phyloP scores from a whole-genome alignment of 805 yeast genomes.

The Torulaspora delbrueckii region DNA sequence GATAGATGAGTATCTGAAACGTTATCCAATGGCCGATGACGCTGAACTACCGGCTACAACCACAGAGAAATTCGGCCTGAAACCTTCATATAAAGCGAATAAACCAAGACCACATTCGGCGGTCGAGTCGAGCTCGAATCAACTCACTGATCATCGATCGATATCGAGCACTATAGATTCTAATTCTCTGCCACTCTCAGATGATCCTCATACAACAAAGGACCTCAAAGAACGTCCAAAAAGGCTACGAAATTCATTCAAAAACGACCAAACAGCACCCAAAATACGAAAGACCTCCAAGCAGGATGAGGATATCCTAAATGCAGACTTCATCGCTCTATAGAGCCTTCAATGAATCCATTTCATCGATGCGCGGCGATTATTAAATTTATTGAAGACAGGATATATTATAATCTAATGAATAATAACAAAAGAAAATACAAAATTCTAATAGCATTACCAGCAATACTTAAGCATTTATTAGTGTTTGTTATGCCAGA shows the following conservation, averaged over 20 bases:
- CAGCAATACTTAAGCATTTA: neutral
- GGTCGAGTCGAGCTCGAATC: neutral
- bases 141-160: neutral
- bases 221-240: neutral
- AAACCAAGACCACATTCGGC: neutral
- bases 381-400: no score
- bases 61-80: neutral
- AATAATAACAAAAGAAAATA: no score
- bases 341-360: neutral
- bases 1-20: conserved; percentile 3
- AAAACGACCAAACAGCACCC: neutral
- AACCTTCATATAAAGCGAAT: neutral
- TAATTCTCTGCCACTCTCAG: neutral
- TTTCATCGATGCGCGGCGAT: neutral
- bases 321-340: conserved; percentile 5
- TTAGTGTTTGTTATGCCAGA: neutral
- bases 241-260: neutral
- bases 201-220: neutral
- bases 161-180: neutral
- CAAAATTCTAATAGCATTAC: no score
- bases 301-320: conserved; percentile 1
- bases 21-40: conserved; percentile 1
- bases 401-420: no score
- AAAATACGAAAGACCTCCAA: neutral
- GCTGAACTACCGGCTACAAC: neutral